Evolutionary conservation across 352 stramenopile genomes (phyloP).

Genomic region (Pythium coloratum): DNA sequence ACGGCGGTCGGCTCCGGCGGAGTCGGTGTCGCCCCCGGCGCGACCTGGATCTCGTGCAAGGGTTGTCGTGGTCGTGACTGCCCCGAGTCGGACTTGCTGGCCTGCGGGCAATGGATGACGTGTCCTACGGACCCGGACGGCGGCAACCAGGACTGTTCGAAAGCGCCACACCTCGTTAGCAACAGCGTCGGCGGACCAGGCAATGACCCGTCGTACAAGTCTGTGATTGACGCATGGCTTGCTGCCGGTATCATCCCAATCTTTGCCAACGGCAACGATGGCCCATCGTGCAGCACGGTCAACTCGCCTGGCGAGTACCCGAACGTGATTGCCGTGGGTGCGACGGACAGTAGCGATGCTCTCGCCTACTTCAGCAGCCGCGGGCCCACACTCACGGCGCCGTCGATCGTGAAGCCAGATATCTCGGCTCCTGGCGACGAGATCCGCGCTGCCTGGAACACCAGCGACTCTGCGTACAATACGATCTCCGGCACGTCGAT

Average conservation of each 20-base stretch:
- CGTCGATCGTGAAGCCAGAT: conserved; percentile 27
- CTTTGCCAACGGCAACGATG: conserved; percentile 26
- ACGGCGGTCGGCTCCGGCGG: neutral
- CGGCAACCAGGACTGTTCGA: conserved; percentile 1
- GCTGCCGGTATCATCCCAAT: conserved; percentile 26
- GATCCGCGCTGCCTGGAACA: conserved; percentile 17
- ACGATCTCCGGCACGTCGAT: conserved; percentile 28
- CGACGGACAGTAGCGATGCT: conserved; percentile 8
- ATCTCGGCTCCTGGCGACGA: conserved; percentile 18
- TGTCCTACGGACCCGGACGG: neutral
- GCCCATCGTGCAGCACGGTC: conserved; percentile 6
- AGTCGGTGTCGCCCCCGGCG: conserved; percentile 5
- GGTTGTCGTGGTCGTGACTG: neutral
- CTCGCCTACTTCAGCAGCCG: conserved; percentile 17
- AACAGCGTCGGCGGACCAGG: neutral
- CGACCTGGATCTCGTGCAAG: conserved; percentile 1
- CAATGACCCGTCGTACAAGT: conserved; percentile 25
- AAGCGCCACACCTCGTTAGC: conserved; percentile 11
- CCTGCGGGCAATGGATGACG: neutral
- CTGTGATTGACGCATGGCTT: conserved; percentile 18
- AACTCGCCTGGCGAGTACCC: conserved; percentile 22
- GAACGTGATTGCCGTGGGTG: conserved; percentile 29
- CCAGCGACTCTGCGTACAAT: conserved; percentile 20
- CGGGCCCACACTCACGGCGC: conserved; percentile 1
- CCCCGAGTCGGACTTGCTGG: neutral